Evolutionary conservation across 768 basidiomycete species (phyloP).

Genomic region (Hygrocybe punicea): DNA sequence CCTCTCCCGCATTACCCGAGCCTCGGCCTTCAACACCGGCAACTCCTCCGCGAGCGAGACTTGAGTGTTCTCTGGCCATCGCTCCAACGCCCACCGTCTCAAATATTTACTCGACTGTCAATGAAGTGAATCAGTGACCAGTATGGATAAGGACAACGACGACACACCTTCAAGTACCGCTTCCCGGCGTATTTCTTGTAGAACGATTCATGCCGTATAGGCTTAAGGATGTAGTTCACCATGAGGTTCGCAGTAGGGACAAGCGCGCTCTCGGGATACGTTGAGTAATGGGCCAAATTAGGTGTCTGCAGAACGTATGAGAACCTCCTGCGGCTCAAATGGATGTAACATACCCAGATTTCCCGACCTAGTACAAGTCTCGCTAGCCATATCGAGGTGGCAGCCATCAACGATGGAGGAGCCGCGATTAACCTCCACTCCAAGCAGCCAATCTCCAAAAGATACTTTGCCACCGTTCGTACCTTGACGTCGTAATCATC

Average conservation of each 20-base stretch:
- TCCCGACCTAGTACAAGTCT: constrained; percentile 75
- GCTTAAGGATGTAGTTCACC: constrained; percentile 86
- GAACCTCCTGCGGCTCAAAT: neutral
- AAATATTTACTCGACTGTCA: constrained; percentile 76
- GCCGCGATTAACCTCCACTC: constrained; percentile 82
- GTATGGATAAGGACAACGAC: neutral
- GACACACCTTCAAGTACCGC: constrained; percentile 75
- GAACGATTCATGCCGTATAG: constrained; percentile 78
- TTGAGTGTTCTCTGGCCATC: constrained; percentile 62
- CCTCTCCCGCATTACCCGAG: constrained; percentile 37
- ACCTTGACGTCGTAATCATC: constrained; percentile 93
- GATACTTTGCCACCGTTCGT: constrained; percentile 89
- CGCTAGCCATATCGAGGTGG: constrained; percentile 87
- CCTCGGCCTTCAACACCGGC: constrained; percentile 54
- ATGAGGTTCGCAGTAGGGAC: constrained; percentile 89
- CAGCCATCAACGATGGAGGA: constrained; percentile 84
- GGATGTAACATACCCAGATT: constrained; percentile 70
- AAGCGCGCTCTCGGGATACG: constrained; percentile 82
- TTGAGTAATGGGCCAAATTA: constrained; percentile 89
- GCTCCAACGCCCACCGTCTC: constrained; percentile 77
- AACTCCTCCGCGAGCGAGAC: constrained; percentile 62
- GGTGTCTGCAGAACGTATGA: constrained; percentile 47
- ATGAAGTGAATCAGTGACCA: neutral
- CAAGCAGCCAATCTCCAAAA: constrained; percentile 86
- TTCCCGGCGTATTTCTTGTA: constrained; percentile 91